Percentiles rank a stretch among this genome's conserved stretches.
These are phyloP conservation scores for Brassica incana DNA, from an alignment of 345 rosid species.

Conservation along the genomic window DNA sequence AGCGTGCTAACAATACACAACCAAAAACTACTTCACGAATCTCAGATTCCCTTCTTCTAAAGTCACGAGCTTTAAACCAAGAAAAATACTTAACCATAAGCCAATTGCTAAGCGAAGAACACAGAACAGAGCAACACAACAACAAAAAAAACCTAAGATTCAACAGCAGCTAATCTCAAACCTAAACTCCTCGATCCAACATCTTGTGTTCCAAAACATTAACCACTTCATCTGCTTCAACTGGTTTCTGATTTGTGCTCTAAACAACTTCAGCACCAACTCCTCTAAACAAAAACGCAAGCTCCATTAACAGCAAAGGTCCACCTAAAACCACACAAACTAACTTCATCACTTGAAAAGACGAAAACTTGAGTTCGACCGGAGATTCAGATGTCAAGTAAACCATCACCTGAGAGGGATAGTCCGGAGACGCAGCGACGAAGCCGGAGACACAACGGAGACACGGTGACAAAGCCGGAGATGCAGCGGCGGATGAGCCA, in stretches of 20 bases:
- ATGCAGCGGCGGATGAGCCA: no score
- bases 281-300: slow-evolving; percentile 77
- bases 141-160: no score
- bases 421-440: slow-evolving; percentile 62
- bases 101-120: no score
- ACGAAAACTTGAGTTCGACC: background rate
- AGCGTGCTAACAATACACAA: no score
- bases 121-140: no score
- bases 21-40: no score
- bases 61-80: no score
- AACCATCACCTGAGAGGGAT: slow-evolving; percentile 66
- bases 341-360: slow-evolving; percentile 7
- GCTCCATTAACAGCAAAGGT: slow-evolving; percentile 84
- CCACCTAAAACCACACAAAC: slow-evolving; percentile 50
- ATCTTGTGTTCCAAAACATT: slow-evolving; percentile 77
- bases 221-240: slow-evolving; percentile 53
- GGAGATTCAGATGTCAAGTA: background rate
- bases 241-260: slow-evolving; percentile 76
- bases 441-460: slow-evolving; percentile 20
- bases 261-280: slow-evolving; percentile 74
- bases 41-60: no score
- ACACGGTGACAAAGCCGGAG: no score
- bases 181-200: slow-evolving; percentile 88
- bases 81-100: no score
- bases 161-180: background rate